phyloP scores from a whole-genome alignment of 352 stramenopile genomes.

The Paralagenidium karlingii region DNA sequence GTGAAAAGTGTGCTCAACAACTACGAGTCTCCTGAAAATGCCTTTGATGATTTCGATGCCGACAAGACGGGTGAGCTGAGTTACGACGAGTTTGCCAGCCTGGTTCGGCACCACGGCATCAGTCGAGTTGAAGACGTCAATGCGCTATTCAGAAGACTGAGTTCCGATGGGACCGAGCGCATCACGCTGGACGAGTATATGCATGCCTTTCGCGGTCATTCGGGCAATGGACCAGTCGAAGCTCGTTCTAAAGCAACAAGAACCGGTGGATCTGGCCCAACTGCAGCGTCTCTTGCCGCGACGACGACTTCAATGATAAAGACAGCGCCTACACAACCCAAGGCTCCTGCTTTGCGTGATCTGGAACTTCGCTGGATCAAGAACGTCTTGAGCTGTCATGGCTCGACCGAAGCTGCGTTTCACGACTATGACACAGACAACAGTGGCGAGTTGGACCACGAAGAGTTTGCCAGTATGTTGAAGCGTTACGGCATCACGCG shows the following conservation, averaged over 20 bases:
- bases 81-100: constrained; percentile 13
- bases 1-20: constrained; percentile 36
- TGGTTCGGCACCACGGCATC: constrained; percentile 23
- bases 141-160: too few relatives aligned
- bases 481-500: constrained; percentile 52
- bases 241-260: too few relatives aligned
- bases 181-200: too few relatives aligned
- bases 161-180: too few relatives aligned
- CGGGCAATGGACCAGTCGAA: too few relatives aligned
- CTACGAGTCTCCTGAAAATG: constrained; percentile 32
- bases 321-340: constrained; percentile 12
- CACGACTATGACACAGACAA: constrained; percentile 44
- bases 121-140: constrained; percentile 11
- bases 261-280: constrained; percentile 1
- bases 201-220: too few relatives aligned
- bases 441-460: constrained; percentile 33
- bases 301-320: background rate
- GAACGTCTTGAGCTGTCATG: constrained; percentile 35
- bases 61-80: constrained; percentile 19
- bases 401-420: constrained; percentile 44
- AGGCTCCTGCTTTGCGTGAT: constrained; percentile 18
- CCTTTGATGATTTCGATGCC: constrained; percentile 45
- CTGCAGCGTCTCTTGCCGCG: background rate
- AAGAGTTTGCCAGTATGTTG: constrained; percentile 55
- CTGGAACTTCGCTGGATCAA: constrained; percentile 57